Evolutionary conservation across 1,139 yeast genomes (phyloP).

Genomic region (Candida sanyaensis): DNA sequence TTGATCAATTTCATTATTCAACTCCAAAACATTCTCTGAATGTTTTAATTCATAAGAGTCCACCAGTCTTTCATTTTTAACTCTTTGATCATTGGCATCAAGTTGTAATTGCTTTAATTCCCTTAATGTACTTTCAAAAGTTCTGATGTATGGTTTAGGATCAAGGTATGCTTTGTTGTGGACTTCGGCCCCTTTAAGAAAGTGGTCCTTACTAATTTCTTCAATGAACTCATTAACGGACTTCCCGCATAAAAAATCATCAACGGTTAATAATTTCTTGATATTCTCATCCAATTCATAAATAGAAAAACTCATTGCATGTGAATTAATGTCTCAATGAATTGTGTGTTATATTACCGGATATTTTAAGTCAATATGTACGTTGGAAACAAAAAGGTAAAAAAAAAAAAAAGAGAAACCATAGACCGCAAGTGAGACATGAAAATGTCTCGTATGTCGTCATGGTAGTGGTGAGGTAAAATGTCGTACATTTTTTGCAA

Average conservation of each 20-base stretch:
- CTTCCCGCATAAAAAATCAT: conserved; percentile 68
- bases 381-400: too few species aligned
- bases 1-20: conserved; percentile 51
- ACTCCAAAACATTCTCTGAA: conserved; percentile 61
- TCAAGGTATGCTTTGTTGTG: conserved; percentile 62
- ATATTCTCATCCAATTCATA: conserved; percentile 71
- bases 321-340: not conserved
- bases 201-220: conserved; percentile 72
- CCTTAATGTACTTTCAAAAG: conserved; percentile 82
- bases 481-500: too few species aligned
- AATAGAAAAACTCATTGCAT: conserved; percentile 32
- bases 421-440: too few species aligned
- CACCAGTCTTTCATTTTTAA: conserved; percentile 55
- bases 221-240: conserved; percentile 85
- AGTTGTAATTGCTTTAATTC: conserved; percentile 63
- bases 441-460: too few species aligned
- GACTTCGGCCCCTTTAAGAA: conserved; percentile 55
- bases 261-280: conserved; percentile 63
- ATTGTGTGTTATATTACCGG: too few species aligned
- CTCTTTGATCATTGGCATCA: conserved; percentile 53
- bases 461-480: too few species aligned
- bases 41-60: conserved; percentile 67
- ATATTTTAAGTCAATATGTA: too few species aligned
- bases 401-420: too few species aligned
- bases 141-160: conserved; percentile 92